Evolutionary conservation across 306 rosid genomes (phyloP).

Genomic region (Vigna mungo): DNA sequence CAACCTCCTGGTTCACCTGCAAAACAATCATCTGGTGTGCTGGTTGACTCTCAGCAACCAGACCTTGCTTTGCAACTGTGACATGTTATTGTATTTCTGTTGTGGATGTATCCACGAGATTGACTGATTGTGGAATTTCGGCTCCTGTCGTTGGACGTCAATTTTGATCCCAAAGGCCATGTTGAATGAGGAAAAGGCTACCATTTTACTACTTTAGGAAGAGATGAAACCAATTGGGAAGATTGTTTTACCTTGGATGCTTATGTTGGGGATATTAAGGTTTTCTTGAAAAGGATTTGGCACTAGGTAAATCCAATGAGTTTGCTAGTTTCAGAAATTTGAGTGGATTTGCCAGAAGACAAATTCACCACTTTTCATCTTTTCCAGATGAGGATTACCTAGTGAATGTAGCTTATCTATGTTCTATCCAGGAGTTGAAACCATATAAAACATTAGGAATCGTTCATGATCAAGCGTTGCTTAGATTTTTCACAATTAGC

Average conservation of each 20-base stretch:
- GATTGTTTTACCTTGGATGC: conserved; percentile 39
- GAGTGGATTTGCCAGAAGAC: conserved; percentile 38
- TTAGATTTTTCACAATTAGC: conserved; percentile 53
- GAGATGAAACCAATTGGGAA: conserved; percentile 42
- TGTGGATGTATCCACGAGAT: conserved; percentile 37
- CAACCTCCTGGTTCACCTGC: conserved; percentile 94
- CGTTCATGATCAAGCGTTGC: conserved; percentile 47
- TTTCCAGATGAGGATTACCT: conserved; percentile 47
- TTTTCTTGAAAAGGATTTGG: conserved; percentile 43
- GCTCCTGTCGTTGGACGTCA: conserved; percentile 46
- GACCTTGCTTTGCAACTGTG: conserved; percentile 97
- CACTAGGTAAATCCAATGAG: conserved; percentile 39
- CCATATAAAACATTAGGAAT: conserved; percentile 38
- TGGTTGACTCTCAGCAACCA: conserved; percentile 96
- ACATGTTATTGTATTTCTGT: conserved; percentile 61
- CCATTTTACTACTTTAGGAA: conserved; percentile 41
- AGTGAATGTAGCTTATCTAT: conserved; percentile 36
- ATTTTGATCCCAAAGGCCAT: conserved; percentile 40
- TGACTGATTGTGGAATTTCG: conserved; percentile 36
- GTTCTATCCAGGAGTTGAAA: conserved; percentile 41
- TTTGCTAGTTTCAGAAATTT: conserved; percentile 39
- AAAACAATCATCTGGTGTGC: conserved; percentile 82
- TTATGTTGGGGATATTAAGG: conserved; percentile 37
- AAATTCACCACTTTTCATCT: conserved; percentile 27
- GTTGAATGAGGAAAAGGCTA: conserved; percentile 43